Percentiles rank a stretch among this genome's conserved stretches.
Evolutionary conservation across 495 filamentous ascomycete genomes (phyloP).

Genomic region (Penicillium odoratum): DNA sequence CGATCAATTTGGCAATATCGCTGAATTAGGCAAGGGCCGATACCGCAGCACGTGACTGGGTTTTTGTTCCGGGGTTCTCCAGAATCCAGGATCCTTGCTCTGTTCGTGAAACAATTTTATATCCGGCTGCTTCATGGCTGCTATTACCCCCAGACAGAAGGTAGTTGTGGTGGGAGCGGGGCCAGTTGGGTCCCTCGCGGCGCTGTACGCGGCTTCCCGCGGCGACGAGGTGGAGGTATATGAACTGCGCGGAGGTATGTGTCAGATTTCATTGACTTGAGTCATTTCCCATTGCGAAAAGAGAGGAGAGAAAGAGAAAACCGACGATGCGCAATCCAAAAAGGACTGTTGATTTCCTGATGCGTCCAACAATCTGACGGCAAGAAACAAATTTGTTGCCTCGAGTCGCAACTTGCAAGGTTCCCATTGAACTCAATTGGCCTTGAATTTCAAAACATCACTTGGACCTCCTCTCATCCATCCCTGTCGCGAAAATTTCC

Average conservation of each 20-base stretch:
- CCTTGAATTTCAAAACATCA: background rate
- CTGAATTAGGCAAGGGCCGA: constrained; percentile 20
- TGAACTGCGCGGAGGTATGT: constrained; percentile 85
- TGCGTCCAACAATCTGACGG: background rate
- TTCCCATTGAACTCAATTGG: background rate
- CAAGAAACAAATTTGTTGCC: background rate
- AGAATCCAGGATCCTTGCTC: constrained; percentile 1
- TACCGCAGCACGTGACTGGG: constrained; percentile 27
- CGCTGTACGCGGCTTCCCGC: constrained; percentile 84
- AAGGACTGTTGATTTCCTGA: background rate
- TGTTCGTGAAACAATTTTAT: background rate
- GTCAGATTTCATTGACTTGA: constrained; percentile 6
- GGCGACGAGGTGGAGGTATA: constrained; percentile 92
- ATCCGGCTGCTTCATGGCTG: constrained; percentile 14
- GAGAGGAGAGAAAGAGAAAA: background rate
- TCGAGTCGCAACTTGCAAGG: background rate
- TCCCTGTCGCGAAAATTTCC: constrained; percentile 19
- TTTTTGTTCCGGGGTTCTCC: constrained; percentile 9
- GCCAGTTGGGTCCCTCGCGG: constrained; percentile 88
- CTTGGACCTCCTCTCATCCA: background rate
- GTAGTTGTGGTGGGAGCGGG: constrained; percentile 86
- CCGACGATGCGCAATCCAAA: background rate
- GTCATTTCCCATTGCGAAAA: constrained; percentile 6
- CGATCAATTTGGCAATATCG: constrained; percentile 16
- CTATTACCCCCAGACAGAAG: constrained; percentile 53